Percentiles rank a stretch among this genome's conserved stretches.
Evolutionary conservation across 2,329 filamentous ascomycete genomes (phyloP).

Genomic region (Talaromyces pinophilus): DNA sequence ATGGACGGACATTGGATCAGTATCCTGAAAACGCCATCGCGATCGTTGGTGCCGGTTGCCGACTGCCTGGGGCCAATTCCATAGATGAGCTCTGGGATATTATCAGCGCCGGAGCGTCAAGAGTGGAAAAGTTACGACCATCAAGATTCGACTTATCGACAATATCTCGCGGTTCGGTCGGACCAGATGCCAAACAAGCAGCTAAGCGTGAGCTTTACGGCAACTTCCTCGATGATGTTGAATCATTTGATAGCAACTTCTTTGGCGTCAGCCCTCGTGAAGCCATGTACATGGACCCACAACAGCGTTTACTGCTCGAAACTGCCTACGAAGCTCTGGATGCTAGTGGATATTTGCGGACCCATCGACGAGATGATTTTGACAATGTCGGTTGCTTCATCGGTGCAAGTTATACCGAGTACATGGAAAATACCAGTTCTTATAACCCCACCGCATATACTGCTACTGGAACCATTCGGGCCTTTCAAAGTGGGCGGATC

Average conservation of each 20-base stretch:
- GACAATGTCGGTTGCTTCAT: conserved; percentile 32
- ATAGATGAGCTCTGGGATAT: conserved; percentile 48
- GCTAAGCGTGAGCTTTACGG: conserved; percentile 30
- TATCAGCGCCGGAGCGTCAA: conserved; percentile 26
- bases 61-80: conserved; percentile 45
- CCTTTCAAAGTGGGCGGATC: conserved; percentile 44
- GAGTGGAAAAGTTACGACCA: conserved; percentile 26
- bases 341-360: conserved; percentile 16
- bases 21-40: conserved; percentile 39
- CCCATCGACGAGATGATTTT: conserved; percentile 25
- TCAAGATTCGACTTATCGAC: conserved; percentile 29
- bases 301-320: conserved; percentile 29
- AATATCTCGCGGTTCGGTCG: conserved; percentile 14
- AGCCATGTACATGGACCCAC: conserved; percentile 23
- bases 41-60: conserved; percentile 47
- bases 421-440: conserved; percentile 24
- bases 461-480: conserved; percentile 36
- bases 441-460: conserved; percentile 24
- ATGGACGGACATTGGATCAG: conserved; percentile 11
- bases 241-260: conserved; percentile 36
- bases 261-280: conserved; percentile 22
- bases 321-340: conserved; percentile 42
- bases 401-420: conserved; percentile 27
- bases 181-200: conserved; percentile 27
- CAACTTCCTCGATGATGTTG: conserved; percentile 28